Evolutionary conservation across 2,329 filamentous ascomycete genomes (phyloP).

Genomic region (Penicillium sp.): DNA sequence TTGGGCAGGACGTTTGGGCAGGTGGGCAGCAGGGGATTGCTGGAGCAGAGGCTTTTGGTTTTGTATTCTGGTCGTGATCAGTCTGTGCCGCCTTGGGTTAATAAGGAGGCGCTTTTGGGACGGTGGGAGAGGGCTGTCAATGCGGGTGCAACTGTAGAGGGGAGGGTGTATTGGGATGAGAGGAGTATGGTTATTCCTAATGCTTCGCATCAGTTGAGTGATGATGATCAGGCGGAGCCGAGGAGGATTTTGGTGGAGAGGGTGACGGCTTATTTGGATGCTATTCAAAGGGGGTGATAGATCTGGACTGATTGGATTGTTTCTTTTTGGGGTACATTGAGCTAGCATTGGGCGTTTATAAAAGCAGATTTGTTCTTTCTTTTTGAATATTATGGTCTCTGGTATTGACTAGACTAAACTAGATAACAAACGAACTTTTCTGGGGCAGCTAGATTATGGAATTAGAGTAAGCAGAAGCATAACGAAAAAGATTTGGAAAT

Average conservation of each 20-base stretch:
- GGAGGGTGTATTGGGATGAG: conserved; percentile 48
- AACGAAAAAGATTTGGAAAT: too few relatives aligned
- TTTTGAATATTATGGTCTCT: too few relatives aligned
- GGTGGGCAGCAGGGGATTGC: conserved; percentile 37
- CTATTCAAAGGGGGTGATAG: conserved; percentile 20
- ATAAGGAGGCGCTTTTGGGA: conserved; percentile 47
- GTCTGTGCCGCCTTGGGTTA: conserved; percentile 48
- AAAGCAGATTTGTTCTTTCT: too few relatives aligned
- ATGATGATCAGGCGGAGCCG: conserved; percentile 43
- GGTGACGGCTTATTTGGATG: conserved; percentile 56
- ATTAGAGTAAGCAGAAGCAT: too few relatives aligned
- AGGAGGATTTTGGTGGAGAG: conserved; percentile 54
- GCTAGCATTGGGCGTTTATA: too few relatives aligned
- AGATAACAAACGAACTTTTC: too few relatives aligned
- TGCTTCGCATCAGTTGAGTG: conserved; percentile 39
- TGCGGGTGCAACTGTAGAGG: conserved; percentile 22
- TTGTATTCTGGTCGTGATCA: conserved; percentile 52
- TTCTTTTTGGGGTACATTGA: too few relatives aligned
- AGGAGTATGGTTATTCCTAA: conserved; percentile 52
- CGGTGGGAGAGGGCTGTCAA: conserved; percentile 47
- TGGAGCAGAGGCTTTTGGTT: conserved; percentile 46
- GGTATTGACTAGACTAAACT: too few relatives aligned
- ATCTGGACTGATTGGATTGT: background rate
- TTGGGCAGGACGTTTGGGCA: conserved; percentile 67
- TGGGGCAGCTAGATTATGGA: too few relatives aligned